phyloP scores from a whole-genome alignment of 2,329 filamentous ascomycete genomes.

The Biscogniauxia marginata region DNA sequence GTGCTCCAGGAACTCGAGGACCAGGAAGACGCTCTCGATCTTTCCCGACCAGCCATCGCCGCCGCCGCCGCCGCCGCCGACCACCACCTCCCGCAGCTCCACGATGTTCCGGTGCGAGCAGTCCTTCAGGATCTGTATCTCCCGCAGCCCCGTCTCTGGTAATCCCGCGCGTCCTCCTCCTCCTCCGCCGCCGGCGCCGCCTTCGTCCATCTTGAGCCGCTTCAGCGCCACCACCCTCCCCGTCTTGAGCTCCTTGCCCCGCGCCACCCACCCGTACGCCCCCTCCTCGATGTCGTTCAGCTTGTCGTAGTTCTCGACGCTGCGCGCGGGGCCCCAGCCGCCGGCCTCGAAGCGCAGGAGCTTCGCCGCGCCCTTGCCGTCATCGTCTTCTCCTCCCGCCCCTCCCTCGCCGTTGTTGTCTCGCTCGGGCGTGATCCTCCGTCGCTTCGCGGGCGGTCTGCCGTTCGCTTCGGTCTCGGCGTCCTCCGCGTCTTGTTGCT shows the following conservation, averaged over 20 bases:
- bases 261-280: constrained; percentile 90
- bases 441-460: constrained; percentile 60
- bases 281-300: constrained; percentile 98
- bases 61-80: constrained; percentile 54
- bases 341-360: constrained; percentile 71
- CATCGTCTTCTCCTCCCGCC: constrained; percentile 8
- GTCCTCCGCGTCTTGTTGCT: constrained; percentile 28
- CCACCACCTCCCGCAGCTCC: constrained; percentile 76
- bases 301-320: constrained; percentile 85
- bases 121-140: constrained; percentile 87
- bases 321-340: constrained; percentile 68
- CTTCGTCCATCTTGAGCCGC: constrained; percentile 82
- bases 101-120: constrained; percentile 84
- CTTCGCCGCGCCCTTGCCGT: constrained; percentile 40
- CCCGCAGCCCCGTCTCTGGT: constrained; percentile 86
- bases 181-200: constrained; percentile 45
- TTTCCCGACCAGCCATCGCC: too few relatives aligned
- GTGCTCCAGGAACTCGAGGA: constrained; percentile 97
- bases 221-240: constrained; percentile 88
- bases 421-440: constrained; percentile 52
- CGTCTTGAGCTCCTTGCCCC: constrained; percentile 71
- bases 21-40: constrained; percentile 73
- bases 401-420: constrained; percentile 23
- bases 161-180: constrained; percentile 70
- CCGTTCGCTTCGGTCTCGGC: constrained; percentile 28